Base-by-base conservation (phyloP, 73 alveolate species). In the Stentor roeselii region DNA sequence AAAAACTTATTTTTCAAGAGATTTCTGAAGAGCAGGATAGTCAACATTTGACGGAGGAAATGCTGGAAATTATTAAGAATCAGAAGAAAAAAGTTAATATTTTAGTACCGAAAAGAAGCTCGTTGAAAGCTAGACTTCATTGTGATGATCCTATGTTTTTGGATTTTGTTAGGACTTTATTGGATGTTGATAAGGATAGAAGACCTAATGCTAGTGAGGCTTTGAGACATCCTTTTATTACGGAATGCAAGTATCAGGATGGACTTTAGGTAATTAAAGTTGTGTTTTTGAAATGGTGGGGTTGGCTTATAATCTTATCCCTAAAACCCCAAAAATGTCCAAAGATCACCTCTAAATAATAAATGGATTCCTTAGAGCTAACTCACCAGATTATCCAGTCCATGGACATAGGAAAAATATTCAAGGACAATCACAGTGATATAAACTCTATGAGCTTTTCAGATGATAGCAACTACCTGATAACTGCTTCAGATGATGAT, bases 201-300 rank as follows among this genome's bases (percentile, higher is more conserved):
- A 90, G 98, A 85, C 91, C 91, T 32, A 83, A 94, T 39, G 99
- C 99, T 14, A 90, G 86, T 77, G 99, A 95, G 67, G 99, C 99
- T 59, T 42, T 95, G 92, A 77, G 88, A 59, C 99, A 95, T 86
- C 99, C 99, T 35, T 95, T 94, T 93, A 75, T 95, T 39, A 92
- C 96, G 50, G 95, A 93, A 60, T 87, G 92, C 59, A 91, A 85
- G 84, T 89, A 89, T 67, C 86, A 88, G 30, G 90, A 84, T n/a
- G 92, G 88, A 35, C 89, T 61, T 50, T 50, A 50, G n/a, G n/a
- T n/a, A n/a, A n/a, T n/a, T n/a, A n/a, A n/a, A n/a, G n/a, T n/a
- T n/a, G n/a, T n/a, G n/a, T n/a, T n/a, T n/a, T n/a, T n/a, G n/a
- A n/a, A n/a, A n/a, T n/a, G n/a, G n/a, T n/a, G n/a, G n/a, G n/a